Percentiles rank a stretch among this genome's conserved stretches.
These are phyloP conservation scores for Hortaea werneckii DNA, from an alignment of 2,329 filamentous ascomycete species.

Conservation along the genomic window DNA sequence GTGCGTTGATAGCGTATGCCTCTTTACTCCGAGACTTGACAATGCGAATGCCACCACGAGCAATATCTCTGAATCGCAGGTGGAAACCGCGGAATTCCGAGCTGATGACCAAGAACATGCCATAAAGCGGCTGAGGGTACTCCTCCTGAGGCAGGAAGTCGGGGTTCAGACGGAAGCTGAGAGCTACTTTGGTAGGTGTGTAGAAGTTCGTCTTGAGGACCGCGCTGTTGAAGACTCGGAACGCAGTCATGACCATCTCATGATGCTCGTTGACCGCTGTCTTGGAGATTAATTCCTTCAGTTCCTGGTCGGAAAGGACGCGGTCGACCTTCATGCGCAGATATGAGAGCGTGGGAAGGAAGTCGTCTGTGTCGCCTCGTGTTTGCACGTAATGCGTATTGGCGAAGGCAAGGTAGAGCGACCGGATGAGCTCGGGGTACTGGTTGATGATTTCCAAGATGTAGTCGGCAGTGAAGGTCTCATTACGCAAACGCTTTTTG, in stretches of 20 bases:
- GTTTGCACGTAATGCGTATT: slow-evolving; percentile 70
- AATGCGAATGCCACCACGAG: slow-evolving; percentile 93
- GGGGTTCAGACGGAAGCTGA: slow-evolving; percentile 90
- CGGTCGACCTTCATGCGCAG: slow-evolving; percentile 57
- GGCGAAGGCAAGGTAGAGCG: slow-evolving; percentile 85
- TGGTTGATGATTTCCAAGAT: slow-evolving; percentile 93
- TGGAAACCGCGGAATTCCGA: slow-evolving; percentile 97
- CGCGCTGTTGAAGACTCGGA: slow-evolving; percentile 87
- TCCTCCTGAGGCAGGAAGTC: slow-evolving; percentile 81
- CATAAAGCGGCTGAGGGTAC: slow-evolving; percentile 87
- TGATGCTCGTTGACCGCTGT: slow-evolving; percentile 90
- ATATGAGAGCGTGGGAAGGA: slow-evolving; percentile 60
- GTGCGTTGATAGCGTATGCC: slow-evolving; percentile 90
- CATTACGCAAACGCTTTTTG: slow-evolving; percentile 86
- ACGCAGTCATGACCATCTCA: slow-evolving; percentile 94
- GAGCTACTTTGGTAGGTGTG: slow-evolving; percentile 94
- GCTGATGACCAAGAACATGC: slow-evolving; percentile 97
- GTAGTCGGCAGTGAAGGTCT: slow-evolving; percentile 97
- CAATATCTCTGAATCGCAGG: slow-evolving; percentile 91
- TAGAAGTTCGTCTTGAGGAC: slow-evolving; percentile 97
- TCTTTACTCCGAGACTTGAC: slow-evolving; percentile 97
- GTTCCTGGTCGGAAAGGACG: slow-evolving; percentile 62
- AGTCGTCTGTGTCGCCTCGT: slow-evolving; percentile 54
- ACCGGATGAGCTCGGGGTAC: slow-evolving; percentile 77
- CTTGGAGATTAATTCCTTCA: slow-evolving; percentile 67